phyloP scores from a whole-genome alignment of 768 basidiomycete genomes.

The Tremella fuciformis region DNA sequence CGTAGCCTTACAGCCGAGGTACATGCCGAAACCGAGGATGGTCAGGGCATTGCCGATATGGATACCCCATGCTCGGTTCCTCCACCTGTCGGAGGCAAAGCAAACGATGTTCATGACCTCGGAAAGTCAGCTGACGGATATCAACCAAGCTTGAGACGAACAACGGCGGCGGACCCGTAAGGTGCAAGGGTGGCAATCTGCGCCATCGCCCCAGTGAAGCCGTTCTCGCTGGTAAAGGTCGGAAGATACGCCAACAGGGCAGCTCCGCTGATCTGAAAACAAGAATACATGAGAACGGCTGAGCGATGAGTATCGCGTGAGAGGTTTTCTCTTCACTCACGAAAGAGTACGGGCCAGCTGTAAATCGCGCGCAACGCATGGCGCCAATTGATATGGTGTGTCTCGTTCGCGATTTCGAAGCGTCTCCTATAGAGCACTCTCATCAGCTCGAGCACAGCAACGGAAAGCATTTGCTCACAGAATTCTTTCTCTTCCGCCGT shows the following conservation, averaged over 20 bases:
- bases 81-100: conserved; percentile 11
- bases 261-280: conserved; percentile 19
- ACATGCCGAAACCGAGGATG: conserved; percentile 22
- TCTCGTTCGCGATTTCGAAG: conserved; percentile 5
- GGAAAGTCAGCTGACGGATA: too few relatives aligned
- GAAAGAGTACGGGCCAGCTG: background rate
- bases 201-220: conserved; percentile 17
- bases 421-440: background rate
- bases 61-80: conserved; percentile 11
- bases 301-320: background rate
- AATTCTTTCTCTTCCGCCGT: conserved; percentile 22
- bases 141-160: too few relatives aligned
- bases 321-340: too few relatives aligned
- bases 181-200: conserved; percentile 5
- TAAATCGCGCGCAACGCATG: conserved; percentile 11
- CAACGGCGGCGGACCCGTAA: too few relatives aligned
- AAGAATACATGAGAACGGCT: conserved; percentile 9
- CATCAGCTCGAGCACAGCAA: too few relatives aligned
- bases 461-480: conserved; percentile 3
- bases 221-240: conserved; percentile 19
- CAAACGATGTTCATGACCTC: too few relatives aligned
- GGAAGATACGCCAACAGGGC: conserved; percentile 24
- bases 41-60: conserved; percentile 18
- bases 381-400: conserved; percentile 26
- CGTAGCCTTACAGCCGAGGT: conserved; percentile 9